Conservation (phyloP, 495 filamentous ascomycete species). For the Annulohypoxylon moriforme region DNA sequence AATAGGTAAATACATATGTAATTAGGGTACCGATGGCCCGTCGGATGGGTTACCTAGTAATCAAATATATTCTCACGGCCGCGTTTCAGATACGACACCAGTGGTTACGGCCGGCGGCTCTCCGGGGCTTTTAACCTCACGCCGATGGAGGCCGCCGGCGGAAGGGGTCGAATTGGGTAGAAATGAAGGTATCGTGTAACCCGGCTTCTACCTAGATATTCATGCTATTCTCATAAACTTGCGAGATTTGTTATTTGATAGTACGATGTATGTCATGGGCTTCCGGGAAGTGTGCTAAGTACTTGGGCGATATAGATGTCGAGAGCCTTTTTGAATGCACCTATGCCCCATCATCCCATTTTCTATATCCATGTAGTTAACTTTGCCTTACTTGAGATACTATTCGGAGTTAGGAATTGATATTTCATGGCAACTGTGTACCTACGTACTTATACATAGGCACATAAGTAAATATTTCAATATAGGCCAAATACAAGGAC, state of each 20-base stretch:
- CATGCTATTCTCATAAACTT: background rate
- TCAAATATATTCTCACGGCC: background rate
- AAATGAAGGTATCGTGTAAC: slow-evolving; percentile 1
- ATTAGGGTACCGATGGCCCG: slow-evolving; percentile 8
- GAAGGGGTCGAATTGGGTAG: background rate
- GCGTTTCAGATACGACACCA: slow-evolving; percentile 13
- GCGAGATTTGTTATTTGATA: background rate
- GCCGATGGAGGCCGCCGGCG: background rate
- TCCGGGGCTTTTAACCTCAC: slow-evolving; percentile 20
- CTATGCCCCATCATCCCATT: no score
- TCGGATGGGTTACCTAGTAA: slow-evolving; percentile 17
- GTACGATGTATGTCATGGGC: no score
- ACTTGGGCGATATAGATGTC: no score
- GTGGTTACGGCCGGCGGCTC: slow-evolving; percentile 30
- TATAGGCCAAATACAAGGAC: no score
- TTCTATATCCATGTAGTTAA: no score
- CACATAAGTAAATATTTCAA: no score
- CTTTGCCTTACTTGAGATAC: no score
- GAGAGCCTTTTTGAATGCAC: no score
- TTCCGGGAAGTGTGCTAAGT: no score
- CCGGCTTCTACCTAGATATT: background rate
- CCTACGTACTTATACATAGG: no score
- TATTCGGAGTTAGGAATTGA: no score
- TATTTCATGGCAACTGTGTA: no score
- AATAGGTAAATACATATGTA: background rate